phyloP scores from a whole-genome alignment of 1,284 basidiomycete species.

The Heterobasidion irregulare region DNA sequence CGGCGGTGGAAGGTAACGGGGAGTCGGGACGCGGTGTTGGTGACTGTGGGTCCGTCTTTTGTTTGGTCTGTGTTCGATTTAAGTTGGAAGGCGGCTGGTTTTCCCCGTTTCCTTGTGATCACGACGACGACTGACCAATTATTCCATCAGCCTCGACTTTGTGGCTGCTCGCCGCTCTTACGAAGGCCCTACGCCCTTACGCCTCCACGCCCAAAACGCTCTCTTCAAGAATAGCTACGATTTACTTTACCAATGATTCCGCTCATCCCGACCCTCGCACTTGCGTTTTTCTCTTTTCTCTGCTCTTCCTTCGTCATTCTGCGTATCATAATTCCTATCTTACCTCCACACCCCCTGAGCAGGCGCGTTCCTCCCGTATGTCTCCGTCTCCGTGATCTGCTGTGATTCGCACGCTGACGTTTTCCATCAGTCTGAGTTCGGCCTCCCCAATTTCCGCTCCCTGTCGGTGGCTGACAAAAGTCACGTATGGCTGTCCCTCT shows the following conservation, averaged over 20 bases:
- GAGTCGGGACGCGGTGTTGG: conserved; percentile 13
- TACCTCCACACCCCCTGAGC: conserved; percentile 62
- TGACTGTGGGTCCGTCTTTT: conserved; percentile 19
- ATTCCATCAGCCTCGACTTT: conserved; percentile 19
- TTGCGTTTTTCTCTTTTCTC: conserved; percentile 61
- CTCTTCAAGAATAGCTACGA: conserved; percentile 17
- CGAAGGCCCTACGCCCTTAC: conserved; percentile 25
- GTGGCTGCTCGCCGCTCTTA: conserved; percentile 22
- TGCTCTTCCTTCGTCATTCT: conserved; percentile 66
- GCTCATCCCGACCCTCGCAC: conserved; percentile 51
- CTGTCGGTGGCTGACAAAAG: conserved; percentile 60
- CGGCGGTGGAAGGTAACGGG: background rate
- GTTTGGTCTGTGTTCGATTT: conserved; percentile 25
- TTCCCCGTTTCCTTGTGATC: conserved; percentile 12
- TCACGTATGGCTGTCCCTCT: conserved; percentile 60
- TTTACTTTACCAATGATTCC: conserved; percentile 41
- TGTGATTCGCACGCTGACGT: background rate
- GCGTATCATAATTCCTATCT: conserved; percentile 59
- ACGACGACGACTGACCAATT: conserved; percentile 1
- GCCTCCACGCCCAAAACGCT: conserved; percentile 23
- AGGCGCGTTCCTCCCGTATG: conserved; percentile 60
- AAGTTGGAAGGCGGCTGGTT: conserved; percentile 8
- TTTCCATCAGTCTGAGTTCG: conserved; percentile 51
- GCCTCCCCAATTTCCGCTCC: conserved; percentile 55
- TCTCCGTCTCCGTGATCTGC: conserved; percentile 11